Evolutionary conservation across 441 rosid species (phyloP), one percentile per base, ranked within the genome.

Genomic region (Capsella rubella): DNA sequence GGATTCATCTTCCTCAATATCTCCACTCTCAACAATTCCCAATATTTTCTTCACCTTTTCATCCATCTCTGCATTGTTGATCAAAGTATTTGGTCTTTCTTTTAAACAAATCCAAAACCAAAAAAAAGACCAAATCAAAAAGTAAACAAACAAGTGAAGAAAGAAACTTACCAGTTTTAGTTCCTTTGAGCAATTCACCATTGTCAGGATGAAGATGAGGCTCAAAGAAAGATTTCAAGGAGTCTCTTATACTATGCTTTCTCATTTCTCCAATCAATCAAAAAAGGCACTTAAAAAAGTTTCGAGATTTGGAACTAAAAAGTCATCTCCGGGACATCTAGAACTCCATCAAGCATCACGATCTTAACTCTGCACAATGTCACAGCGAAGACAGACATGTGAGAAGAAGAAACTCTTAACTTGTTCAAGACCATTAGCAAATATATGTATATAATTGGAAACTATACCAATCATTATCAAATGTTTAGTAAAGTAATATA

Each of bases 161-260:
- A 52, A 45, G 45, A 60, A 69, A 16, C 31, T 76, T 80, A 93
- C 98, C 97, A 79, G 78, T 83, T 81, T 89, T 94, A 47, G 82
- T 85, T 82, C 80, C 97, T 86, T 92, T 84, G 68, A 89, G 91
- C 71, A 83, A 82, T 47, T 90, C 92, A 60, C 67, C 89, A 25
- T 77, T 82, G 55, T 90, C 95, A 55, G 89, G 89, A 82, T 90
- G 89, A 69, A 91, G 77, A 83, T 92, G 94, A 78, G 76, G 80
- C 71, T 88, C 90, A 79, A 91, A 86, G 46, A 89, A 80, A 67
- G 96, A 87, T 79, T 86, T 90, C 62, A 94, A 72, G 54, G 92
- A 84, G 58, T 91, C 87, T 73, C 83, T 85, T 59, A 80, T 72
- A 34, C 79, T 82, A 52, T 67, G 93, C 82, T 82, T 90, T 31